These are phyloP conservation scores for Acanthamoeba royreba DNA, from an alignment of 208 protist species.

Conservation along the genomic window DNA sequence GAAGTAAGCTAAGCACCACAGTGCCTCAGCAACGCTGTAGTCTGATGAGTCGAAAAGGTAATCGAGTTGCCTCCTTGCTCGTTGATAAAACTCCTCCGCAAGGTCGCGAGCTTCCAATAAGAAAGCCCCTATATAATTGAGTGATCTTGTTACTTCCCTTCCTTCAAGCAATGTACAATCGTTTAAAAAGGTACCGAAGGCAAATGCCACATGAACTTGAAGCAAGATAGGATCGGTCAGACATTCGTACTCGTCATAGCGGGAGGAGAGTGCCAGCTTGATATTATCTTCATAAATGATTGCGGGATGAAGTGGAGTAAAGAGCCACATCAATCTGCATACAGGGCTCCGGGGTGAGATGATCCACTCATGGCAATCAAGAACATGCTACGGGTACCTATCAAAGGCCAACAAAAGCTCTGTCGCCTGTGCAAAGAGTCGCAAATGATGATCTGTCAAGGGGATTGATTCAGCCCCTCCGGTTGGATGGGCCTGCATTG, in stretches of 20 bases:
- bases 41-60: not conserved
- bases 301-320: not conserved
- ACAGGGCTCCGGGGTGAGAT: not conserved
- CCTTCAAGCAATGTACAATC: not conserved
- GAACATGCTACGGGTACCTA: not conserved
- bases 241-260: not conserved
- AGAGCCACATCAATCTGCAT: not conserved
- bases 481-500: no score
- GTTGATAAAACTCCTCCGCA: not conserved
- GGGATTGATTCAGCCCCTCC: no score
- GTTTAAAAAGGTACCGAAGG: not conserved
- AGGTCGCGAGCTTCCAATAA: not conserved
- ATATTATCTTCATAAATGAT: not conserved
- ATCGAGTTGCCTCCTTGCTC: not conserved
- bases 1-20: not conserved
- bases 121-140: not conserved
- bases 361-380: not conserved
- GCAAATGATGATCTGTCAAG: not conserved
- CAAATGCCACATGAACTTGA: not conserved
- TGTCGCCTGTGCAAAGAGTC: not conserved
- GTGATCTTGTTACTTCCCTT: not conserved
- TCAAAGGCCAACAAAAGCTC: not conserved
- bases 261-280: not conserved
- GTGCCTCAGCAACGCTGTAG: not conserved
- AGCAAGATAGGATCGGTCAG: not conserved